Base-by-base conservation (phyloP, 352 stramenopile species). In the Phytophthora pseudosyringae region DNA sequence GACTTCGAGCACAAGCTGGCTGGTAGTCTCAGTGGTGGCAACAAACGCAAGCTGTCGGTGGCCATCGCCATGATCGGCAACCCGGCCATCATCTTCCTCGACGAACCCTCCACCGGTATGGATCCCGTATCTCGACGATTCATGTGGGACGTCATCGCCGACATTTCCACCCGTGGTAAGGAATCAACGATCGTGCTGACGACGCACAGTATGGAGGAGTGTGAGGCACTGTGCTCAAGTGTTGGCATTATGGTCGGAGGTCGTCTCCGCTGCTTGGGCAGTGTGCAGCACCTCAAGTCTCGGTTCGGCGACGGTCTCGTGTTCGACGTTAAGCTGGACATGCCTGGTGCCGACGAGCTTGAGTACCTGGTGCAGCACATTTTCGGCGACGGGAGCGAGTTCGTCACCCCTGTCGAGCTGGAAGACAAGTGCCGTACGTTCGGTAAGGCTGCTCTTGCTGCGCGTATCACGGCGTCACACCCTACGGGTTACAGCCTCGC, bases 11-110 rank as follows among this genome's bases (percentile, higher is more conserved):
- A 95, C 73, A 96, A 96, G 48, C 64, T 91, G 45, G 79, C 86
- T 1, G 76, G 78, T 1, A 80, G 73, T n/a, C 83, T 97, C 10
- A 95, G 82, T 18, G 93, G 93, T 45, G 95, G 95, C 43, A 98
- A 98, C 81, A 98, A 99, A 60, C 81, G 95, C 39, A 96, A 96
- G 32, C 72, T 99, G 8, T 97, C 80, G 46, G 81, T 99, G 4
- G 96, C 94, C 10, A 91, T 98, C 40, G 90, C 95, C 7, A 94
- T 97, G 41, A 97, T 99, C 59, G 96, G 94, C 5, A 80, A 91
- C 39, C 90, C 91, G 0, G 64, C 97, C 10, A 83, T 99, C 13
- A 67, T 98, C 4, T 79, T 97, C 50, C 64, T 98, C 13, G 93
- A 98, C 64, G 93, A 98, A 55, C 83, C 86, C 1, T 95, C 86